These are phyloP conservation scores for Phalaenopsis aphrodite DNA, from an alignment of 106 monocot species.

Conservation along the genomic window DNA sequence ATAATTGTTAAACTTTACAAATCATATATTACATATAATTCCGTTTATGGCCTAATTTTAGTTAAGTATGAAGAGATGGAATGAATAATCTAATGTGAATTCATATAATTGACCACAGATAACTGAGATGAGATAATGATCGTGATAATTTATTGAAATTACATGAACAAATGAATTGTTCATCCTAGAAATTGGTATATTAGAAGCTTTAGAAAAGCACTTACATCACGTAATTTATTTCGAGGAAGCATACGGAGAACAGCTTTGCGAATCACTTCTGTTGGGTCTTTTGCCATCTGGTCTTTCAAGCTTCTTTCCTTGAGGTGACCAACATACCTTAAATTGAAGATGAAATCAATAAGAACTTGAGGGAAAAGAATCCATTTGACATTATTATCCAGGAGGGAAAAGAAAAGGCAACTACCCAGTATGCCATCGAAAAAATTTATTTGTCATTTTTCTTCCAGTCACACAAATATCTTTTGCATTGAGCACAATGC, in stretches of 20 bases:
- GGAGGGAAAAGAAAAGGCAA: neutral
- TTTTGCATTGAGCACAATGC: conserved; percentile 88
- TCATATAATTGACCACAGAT: no score
- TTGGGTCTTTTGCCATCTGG: conserved; percentile 80
- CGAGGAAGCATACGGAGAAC: conserved; percentile 90
- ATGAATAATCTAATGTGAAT: neutral
- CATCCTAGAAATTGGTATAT: neutral
- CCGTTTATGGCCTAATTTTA: neutral
- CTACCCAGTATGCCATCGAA: conserved; percentile 96
- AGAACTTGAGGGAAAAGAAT: neutral
- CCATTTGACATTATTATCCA: neutral
- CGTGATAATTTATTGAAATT: neutral
- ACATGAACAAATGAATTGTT: neutral
- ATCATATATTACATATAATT: neutral
- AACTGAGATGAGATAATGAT: neutral
- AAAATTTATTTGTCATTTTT: conserved; percentile 82
- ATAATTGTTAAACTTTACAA: neutral
- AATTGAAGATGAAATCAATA: neutral
- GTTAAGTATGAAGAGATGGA: neutral
- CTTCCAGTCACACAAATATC: conserved; percentile 82
- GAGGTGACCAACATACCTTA: conserved; percentile 75
- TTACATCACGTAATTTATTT: conserved; percentile 90
- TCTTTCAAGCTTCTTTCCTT: conserved; percentile 89
- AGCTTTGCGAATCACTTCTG: conserved; percentile 98
- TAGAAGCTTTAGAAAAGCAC: conserved; percentile 15